Evolutionary conservation across 345 rosid genomes (phyloP).

Genomic region (Bruguiera gymnorhiza): DNA sequence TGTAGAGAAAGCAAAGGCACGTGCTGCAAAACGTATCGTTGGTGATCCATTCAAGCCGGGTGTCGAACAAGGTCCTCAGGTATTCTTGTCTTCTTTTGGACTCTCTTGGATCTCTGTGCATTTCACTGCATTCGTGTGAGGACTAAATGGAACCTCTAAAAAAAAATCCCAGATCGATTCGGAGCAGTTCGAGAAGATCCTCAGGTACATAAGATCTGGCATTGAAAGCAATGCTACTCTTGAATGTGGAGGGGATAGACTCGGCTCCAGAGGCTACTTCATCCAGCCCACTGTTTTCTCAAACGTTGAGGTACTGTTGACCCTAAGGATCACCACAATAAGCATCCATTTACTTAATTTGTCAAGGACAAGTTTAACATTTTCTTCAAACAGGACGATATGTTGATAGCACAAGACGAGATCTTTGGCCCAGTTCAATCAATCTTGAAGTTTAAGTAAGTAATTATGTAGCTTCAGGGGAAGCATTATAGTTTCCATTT

Average conservation of each 20-base stretch:
- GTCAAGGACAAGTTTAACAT: neutral
- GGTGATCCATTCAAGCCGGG: conserved; percentile 90
- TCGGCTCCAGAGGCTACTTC: conserved; percentile 73
- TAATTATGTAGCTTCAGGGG: neutral
- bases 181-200: conserved; percentile 68
- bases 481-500: no score
- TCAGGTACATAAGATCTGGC: conserved; percentile 70
- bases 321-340: neutral
- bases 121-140: no score
- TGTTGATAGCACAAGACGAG: conserved; percentile 86
- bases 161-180: conserved; percentile 49
- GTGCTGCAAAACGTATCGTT: conserved; percentile 59
- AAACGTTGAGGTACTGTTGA: conserved; percentile 52
- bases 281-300: conserved; percentile 96
- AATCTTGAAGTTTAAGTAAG: conserved; percentile 86
- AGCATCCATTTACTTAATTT: neutral
- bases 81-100: conserved; percentile 12
- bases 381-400: conserved; percentile 57
- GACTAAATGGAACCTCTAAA: neutral
- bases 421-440: conserved; percentile 93
- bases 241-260: conserved; percentile 75
- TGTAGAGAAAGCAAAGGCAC: conserved; percentile 79
- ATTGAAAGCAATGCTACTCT: conserved; percentile 81
- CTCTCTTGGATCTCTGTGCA: neutral
- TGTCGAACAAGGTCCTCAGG: conserved; percentile 96